Evolutionary conservation across 2,329 filamentous ascomycete species (phyloP).

Genomic region (Myriangium duriaei): DNA sequence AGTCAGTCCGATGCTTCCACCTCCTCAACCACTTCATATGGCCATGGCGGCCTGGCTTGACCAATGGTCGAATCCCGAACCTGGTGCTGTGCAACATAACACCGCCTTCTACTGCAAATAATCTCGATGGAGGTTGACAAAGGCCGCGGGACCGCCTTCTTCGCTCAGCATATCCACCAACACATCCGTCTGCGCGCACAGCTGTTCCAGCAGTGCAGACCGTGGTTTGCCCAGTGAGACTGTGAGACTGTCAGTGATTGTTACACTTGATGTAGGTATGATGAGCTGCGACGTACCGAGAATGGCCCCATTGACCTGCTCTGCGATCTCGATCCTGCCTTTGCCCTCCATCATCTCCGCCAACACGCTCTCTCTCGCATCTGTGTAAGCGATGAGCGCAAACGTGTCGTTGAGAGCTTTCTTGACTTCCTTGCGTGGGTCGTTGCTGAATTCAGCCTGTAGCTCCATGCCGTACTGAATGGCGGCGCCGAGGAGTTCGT

Average conservation of each 20-base stretch:
- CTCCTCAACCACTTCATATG: no score
- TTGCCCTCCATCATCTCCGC: conserved; percentile 64
- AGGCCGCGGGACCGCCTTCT: conserved; percentile 68
- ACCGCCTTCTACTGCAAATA: conserved; percentile 1
- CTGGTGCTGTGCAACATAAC: no score
- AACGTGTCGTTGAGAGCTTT: conserved; percentile 74
- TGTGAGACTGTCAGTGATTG: conserved; percentile 30
- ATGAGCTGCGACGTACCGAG: conserved; percentile 50
- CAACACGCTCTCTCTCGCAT: conserved; percentile 65
- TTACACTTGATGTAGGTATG: conserved; percentile 2
- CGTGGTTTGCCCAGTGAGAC: conserved; percentile 85
- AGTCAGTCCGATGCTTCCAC: no score
- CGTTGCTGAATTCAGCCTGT: conserved; percentile 61
- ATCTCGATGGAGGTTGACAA: conserved; percentile 46
- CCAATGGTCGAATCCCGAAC: no score
- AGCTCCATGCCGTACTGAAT: conserved; percentile 70
- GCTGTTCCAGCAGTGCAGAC: conserved; percentile 67
- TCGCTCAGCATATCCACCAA: conserved; percentile 60
- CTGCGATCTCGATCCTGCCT: conserved; percentile 67
- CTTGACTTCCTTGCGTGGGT: conserved; percentile 56
- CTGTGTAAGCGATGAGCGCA: conserved; percentile 72
- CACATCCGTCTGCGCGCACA: conserved; percentile 77
- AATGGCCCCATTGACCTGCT: conserved; percentile 89
- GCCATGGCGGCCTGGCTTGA: no score
- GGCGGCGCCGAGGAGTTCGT: conserved; percentile 52